phyloP scores from a whole-genome alignment of 331 rosid species.

The Stylosanthes scabra region DNA sequence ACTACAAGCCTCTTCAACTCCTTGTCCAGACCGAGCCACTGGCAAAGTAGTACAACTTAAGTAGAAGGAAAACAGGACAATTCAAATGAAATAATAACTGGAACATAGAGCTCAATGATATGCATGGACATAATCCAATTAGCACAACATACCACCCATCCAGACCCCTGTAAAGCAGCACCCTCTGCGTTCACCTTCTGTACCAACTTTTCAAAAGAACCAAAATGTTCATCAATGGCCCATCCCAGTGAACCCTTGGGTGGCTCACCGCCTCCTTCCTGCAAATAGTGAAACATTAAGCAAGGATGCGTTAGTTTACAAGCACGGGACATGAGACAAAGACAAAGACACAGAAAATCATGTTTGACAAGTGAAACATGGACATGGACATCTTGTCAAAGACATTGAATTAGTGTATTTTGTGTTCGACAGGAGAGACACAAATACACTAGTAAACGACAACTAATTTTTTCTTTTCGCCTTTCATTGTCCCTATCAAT shows the following conservation, averaged over 20 bases:
- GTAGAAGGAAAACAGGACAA: slow-evolving; percentile 20
- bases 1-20: slow-evolving; percentile 83
- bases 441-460: too few relatives aligned
- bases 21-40: slow-evolving; percentile 99
- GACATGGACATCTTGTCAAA: too few relatives aligned
- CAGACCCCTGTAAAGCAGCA: slow-evolving; percentile 96
- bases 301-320: too few relatives aligned
- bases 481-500: too few relatives aligned
- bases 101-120: slow-evolving; percentile 6
- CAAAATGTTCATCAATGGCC: slow-evolving; percentile 87
- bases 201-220: slow-evolving; percentile 70
- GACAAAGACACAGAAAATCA: too few relatives aligned
- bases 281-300: slow-evolving; percentile 34
- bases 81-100: background rate
- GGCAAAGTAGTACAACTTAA: slow-evolving; percentile 40
- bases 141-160: slow-evolving; percentile 93
- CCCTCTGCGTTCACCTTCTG: slow-evolving; percentile 82
- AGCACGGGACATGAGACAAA: too few relatives aligned
- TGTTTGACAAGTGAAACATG: too few relatives aligned
- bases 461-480: too few relatives aligned
- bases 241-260: slow-evolving; percentile 77
- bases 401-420: too few relatives aligned
- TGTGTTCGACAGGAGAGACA: too few relatives aligned
- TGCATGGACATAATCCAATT: slow-evolving; percentile 31
- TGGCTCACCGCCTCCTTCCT: slow-evolving; percentile 98